These are phyloP conservation scores for Phragmites australis DNA, from an alignment of 176 grass and related monocot genomes.

Conservation along the genomic window DNA sequence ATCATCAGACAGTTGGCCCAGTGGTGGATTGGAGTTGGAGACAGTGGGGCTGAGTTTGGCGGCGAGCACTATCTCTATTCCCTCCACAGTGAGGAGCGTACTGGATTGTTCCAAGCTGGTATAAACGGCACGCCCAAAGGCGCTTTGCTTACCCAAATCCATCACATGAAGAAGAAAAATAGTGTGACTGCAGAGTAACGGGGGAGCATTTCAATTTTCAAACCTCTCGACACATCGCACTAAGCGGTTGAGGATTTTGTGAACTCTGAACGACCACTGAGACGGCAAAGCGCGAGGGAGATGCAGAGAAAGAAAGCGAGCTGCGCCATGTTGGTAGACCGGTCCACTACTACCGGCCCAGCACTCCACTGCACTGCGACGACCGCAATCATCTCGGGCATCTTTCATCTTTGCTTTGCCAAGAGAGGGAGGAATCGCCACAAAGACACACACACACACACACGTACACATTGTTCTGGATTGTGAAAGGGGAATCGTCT, in stretches of 20 bases:
- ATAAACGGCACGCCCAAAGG: background rate
- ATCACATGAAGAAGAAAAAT: no score
- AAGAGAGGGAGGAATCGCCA: slow-evolving; percentile 8
- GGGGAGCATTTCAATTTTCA: slow-evolving; percentile 10
- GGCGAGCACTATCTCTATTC: background rate
- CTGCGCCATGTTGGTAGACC: slow-evolving; percentile 26
- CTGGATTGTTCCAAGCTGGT: background rate
- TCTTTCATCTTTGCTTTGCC: slow-evolving; percentile 18
- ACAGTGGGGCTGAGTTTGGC: slow-evolving; percentile 21
- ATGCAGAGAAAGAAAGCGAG: background rate
- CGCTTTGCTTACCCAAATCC: background rate
- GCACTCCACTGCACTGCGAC: background rate
- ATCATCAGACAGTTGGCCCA: background rate
- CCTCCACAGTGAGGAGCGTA: slow-evolving; percentile 4
- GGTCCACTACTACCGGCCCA: slow-evolving; percentile 28
- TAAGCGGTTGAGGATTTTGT: background rate
- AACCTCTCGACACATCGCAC: slow-evolving; percentile 32
- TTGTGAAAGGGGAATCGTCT: slow-evolving; percentile 10
- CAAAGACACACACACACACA: background rate
- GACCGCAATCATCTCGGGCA: background rate
- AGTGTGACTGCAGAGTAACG: no score
- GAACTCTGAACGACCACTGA: background rate
- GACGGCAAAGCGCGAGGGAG: background rate
- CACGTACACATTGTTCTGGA: background rate
- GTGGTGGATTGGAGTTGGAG: background rate